Evolutionary conservation across 2,329 filamentous ascomycete species (phyloP).

Genomic region (Colletotrichum siamense): DNA sequence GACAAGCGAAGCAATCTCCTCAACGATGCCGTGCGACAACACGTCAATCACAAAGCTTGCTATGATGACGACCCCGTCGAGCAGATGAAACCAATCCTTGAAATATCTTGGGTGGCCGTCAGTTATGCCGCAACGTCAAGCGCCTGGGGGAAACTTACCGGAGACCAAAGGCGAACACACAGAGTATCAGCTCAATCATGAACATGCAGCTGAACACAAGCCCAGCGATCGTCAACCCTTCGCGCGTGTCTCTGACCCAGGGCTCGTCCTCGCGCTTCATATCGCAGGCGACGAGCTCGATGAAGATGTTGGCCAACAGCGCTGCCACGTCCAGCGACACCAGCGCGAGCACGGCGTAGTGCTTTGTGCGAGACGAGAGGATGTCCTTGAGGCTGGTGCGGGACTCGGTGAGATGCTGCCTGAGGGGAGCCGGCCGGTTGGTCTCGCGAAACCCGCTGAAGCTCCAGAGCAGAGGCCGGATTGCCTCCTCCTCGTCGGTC

Average conservation of each 20-base stretch:
- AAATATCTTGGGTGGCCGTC: conserved; percentile 53
- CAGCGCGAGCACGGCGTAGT: conserved; percentile 48
- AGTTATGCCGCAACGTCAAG: conserved; percentile 1
- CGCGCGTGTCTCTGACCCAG: conserved; percentile 44
- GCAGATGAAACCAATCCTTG: conserved; percentile 62
- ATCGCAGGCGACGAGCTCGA: conserved; percentile 55
- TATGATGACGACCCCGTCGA: conserved; percentile 69
- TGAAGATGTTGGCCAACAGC: conserved; percentile 52
- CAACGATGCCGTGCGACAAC: conserved; percentile 61
- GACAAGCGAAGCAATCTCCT: conserved; percentile 71
- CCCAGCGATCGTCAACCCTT: conserved; percentile 54
- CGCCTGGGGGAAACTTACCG: conserved; percentile 44
- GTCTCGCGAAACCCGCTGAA: conserved; percentile 20
- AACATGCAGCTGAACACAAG: conserved; percentile 69
- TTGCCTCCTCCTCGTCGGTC: conserved; percentile 13
- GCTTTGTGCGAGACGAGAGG: conserved; percentile 42
- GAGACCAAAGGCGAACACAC: conserved; percentile 66
- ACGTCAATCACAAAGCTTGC: conserved; percentile 68
- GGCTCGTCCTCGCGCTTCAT: conserved; percentile 40
- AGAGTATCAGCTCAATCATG: conserved; percentile 64
- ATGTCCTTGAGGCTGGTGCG: conserved; percentile 11
- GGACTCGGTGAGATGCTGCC: conserved; percentile 14
- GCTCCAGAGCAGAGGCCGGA: conserved; percentile 13
- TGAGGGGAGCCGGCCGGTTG: conserved; percentile 10
- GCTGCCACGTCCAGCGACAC: conserved; percentile 51